Evolutionary conservation across 306 rosid species (phyloP).

Genomic region (Potentilla sterilis): DNA sequence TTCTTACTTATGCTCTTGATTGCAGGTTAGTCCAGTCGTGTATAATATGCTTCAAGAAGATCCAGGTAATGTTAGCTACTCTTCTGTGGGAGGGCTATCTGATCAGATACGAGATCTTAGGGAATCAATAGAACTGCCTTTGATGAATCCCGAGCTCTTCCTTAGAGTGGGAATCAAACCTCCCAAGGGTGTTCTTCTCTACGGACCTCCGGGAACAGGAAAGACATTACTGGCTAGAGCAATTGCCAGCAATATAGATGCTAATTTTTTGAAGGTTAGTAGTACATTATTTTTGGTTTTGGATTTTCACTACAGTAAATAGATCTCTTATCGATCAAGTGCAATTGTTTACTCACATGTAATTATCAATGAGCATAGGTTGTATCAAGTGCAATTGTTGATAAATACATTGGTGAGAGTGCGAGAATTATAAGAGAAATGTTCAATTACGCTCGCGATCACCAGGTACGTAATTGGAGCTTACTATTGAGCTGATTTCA

Average conservation of each 20-base stretch:
- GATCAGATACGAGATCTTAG: slow-evolving; percentile 97
- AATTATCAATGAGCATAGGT: slow-evolving; percentile 46
- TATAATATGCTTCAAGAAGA: slow-evolving; percentile 97
- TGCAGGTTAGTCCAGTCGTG: slow-evolving; percentile 91
- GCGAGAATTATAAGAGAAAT: slow-evolving; percentile 94
- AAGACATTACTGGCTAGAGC: slow-evolving; percentile 93
- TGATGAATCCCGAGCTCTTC: slow-evolving; percentile 96
- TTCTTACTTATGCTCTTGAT: slow-evolving; percentile 12
- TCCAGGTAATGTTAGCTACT: slow-evolving; percentile 95
- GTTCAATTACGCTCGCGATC: slow-evolving; percentile 99
- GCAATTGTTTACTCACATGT: neutral
- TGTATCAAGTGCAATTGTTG: slow-evolving; percentile 93
- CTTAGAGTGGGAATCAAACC: slow-evolving; percentile 95
- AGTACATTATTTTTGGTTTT: neutral
- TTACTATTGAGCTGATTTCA: neutral
- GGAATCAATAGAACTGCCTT: slow-evolving; percentile 90
- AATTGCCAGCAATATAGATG: slow-evolving; percentile 93
- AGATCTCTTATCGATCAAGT: neutral
- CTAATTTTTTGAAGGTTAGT: slow-evolving; percentile 85
- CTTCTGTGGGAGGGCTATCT: slow-evolving; percentile 93
- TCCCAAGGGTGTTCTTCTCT: slow-evolving; percentile 97
- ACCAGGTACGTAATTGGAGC: slow-evolving; percentile 66
- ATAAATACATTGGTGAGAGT: slow-evolving; percentile 93
- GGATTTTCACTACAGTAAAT: neutral
- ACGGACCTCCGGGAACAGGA: slow-evolving; percentile 98